phyloP scores from a whole-genome alignment of 495 filamentous ascomycete genomes.

The Penicillium bovifimosum region DNA sequence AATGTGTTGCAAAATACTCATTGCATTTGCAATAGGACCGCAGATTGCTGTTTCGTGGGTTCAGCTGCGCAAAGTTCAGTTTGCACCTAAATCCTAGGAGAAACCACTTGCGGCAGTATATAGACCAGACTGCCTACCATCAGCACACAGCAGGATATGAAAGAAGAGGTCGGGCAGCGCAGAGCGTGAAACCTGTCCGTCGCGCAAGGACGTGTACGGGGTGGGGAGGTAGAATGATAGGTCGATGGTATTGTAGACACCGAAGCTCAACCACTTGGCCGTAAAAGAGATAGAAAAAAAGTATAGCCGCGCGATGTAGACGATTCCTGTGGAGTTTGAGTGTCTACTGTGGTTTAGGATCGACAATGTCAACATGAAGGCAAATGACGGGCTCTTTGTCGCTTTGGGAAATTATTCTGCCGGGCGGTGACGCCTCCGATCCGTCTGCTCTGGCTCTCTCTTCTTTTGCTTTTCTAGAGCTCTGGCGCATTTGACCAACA shows the following conservation, averaged over 20 bases:
- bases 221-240: not conserved
- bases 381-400: too few species aligned
- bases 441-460: conserved; percentile 9
- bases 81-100: not conserved
- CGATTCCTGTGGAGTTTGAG: too few species aligned
- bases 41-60: not conserved
- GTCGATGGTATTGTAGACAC: not conserved
- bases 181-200: not conserved
- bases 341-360: too few species aligned
- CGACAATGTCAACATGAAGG: not conserved
- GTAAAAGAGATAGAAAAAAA: not conserved
- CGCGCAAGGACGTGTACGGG: not conserved
- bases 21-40: not conserved
- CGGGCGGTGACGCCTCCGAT: conserved; percentile 2
- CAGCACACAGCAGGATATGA: not conserved
- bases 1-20: not conserved
- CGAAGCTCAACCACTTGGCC: not conserved
- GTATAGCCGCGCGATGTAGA: too few species aligned
- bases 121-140: not conserved
- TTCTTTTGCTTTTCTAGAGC: conserved; percentile 12
- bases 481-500: conserved; percentile 5
- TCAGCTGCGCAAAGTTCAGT: not conserved
- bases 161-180: not conserved
- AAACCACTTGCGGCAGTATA: not conserved
- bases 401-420: conserved; percentile 3